A percentile compares a stretch with the other conserved stretches of the same genome.
phyloP scores from a whole-genome alignment of 257 asterid genomes.

The Phtheirospermum japonicum region DNA sequence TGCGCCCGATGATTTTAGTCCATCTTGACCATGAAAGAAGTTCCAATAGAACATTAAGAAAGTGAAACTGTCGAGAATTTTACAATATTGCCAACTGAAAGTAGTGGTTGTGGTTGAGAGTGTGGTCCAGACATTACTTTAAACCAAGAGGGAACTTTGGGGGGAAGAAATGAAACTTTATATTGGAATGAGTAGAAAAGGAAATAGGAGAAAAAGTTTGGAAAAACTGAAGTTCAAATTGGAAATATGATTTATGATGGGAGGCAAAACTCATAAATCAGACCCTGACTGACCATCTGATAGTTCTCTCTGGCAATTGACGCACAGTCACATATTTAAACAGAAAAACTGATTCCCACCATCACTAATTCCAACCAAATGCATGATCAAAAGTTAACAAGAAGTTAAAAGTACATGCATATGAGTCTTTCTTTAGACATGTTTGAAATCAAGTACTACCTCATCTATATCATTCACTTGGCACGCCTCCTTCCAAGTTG shows the following conservation, averaged over 20 bases:
- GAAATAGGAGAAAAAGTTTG: background rate
- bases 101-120: constrained; percentile 10
- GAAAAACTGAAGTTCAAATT: constrained; percentile 5
- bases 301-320: constrained; percentile 1
- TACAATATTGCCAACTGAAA: background rate
- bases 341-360: background rate
- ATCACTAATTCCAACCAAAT: background rate
- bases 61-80: background rate
- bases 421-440: constrained; percentile 9
- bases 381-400: background rate
- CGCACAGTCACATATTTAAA: background rate
- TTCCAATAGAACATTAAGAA: background rate
- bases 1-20: background rate
- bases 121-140: background rate
- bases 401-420: constrained; percentile 17
- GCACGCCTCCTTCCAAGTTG: constrained; percentile 90
- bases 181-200: background rate
- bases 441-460: constrained; percentile 44
- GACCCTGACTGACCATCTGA: constrained; percentile 16
- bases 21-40: background rate
- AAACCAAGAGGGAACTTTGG: background rate
- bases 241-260: constrained; percentile 19
- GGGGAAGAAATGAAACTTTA: background rate
- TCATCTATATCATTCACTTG: constrained; percentile 44
- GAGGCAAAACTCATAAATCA: constrained; percentile 7